Conservation (phyloP, 1,284 basidiomycete species). For the Austroboletus niveus region DNA sequence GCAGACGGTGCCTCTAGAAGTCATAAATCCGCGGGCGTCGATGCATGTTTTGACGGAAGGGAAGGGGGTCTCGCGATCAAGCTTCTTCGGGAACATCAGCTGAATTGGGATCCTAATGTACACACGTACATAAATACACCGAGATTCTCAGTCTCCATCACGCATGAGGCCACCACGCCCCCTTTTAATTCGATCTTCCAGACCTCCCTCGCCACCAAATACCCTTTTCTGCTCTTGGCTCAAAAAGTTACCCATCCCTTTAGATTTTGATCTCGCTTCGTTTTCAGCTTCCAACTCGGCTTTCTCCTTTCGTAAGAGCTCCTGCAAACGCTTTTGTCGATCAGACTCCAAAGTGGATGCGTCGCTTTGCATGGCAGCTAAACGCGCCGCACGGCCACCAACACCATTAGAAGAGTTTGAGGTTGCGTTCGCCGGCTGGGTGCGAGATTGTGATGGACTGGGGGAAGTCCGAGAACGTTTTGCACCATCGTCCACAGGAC, state of each 20-base stretch:
- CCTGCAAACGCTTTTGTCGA: conserved; percentile 64
- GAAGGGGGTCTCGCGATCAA: neutral
- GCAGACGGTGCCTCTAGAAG: neutral
- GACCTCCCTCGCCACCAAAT: conserved; percentile 70
- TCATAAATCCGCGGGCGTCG: neutral
- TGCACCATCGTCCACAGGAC: conserved; percentile 29
- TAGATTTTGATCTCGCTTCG: conserved; percentile 57
- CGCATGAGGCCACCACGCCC: conserved; percentile 63
- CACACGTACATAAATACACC: conserved; percentile 8
- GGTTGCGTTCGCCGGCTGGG: conserved; percentile 21
- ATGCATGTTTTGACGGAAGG: neutral
- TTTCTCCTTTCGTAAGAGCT: conserved; percentile 68
- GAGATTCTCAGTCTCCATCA: conserved; percentile 45
- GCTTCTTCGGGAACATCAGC: neutral
- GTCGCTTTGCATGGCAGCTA: conserved; percentile 83
- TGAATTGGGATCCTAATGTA: conserved; percentile 3
- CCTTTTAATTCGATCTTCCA: conserved; percentile 72
- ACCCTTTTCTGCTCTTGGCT: conserved; percentile 75
- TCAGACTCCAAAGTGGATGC: conserved; percentile 64
- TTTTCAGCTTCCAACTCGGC: conserved; percentile 68
- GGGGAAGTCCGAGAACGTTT: conserved; percentile 46
- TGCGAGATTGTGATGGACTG: conserved; percentile 28
- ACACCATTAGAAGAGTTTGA: conserved; percentile 23
- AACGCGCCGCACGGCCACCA: conserved; percentile 72
- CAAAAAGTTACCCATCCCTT: conserved; percentile 71